Percentiles rank a stretch among this genome's conserved stretches.
phyloP scores from a whole-genome alignment of 2,329 filamentous ascomycete genomes.

The Trichoderma semiorbis region DNA sequence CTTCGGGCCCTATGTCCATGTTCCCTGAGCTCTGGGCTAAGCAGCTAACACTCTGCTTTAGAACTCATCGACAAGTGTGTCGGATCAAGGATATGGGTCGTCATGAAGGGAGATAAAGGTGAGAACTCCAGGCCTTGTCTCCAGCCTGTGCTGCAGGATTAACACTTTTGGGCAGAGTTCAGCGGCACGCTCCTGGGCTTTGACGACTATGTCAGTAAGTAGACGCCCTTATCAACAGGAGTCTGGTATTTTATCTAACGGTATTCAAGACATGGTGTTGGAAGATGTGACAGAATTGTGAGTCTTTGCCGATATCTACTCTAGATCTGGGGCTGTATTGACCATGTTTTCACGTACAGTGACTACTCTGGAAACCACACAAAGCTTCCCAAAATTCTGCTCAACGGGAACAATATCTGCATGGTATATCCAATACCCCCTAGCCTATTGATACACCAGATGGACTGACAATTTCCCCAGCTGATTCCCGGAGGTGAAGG shows the following conservation, averaged over 20 bases:
- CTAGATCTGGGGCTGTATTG: neutral
- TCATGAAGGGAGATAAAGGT: constrained; percentile 99
- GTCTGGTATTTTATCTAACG: constrained; percentile 16
- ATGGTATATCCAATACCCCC: constrained; percentile 66
- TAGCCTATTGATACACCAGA: no score
- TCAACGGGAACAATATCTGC: constrained; percentile 99
- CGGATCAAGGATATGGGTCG: constrained; percentile 94
- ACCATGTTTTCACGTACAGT: constrained; percentile 46
- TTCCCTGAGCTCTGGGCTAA: neutral
- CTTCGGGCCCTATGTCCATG: neutral
- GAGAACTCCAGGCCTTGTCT: neutral
- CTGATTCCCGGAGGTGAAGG: constrained; percentile 77
- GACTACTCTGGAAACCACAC: constrained; percentile 86
- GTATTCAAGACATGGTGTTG: constrained; percentile 82
- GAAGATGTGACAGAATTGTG: constrained; percentile 98
- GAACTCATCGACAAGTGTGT: constrained; percentile 99
- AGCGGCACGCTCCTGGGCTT: constrained; percentile 91
- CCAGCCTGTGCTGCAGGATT: constrained; percentile 6
- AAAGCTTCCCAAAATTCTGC: constrained; percentile 87
- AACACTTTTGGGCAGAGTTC: constrained; percentile 64
- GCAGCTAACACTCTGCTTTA: constrained; percentile 34
- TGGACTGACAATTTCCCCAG: constrained; percentile 38
- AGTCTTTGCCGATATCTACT: constrained; percentile 28
- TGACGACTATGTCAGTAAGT: constrained; percentile 99
- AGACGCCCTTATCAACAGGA: neutral